Base-by-base conservation (phyloP, 2,329 filamentous ascomycete genomes). In the Cladophialophora exuberans region DNA sequence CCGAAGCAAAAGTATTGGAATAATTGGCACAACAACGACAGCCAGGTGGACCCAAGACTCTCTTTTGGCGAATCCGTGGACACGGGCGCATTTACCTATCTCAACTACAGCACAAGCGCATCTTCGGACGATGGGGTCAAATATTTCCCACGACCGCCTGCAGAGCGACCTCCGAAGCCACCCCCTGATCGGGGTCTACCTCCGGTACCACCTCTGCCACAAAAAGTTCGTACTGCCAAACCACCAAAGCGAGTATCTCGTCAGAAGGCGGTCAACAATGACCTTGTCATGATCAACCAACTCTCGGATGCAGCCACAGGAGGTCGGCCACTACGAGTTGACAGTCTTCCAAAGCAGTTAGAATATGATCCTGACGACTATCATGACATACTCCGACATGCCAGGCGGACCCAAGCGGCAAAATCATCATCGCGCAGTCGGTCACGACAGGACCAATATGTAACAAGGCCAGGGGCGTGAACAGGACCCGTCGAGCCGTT, bases 31-130 rank as follows among this genome's bases (percentile, higher is more conserved):
- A 48, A 56, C 6, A 62, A 62, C 17, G 60, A 57, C 51, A 60
- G 57, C 38, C 46, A 59, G 30, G 57, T 58, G 9, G 57, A 62
- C 23, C 54, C 51, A 4, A 52, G 48, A 15, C 52, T 57, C 7
- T 57, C 58, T 10, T 57, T 54, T 28, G 53, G 47, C 2, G 52
- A 54, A 13, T 56, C 51, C 11, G 42, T 57, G 35, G 60, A 62
- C 38, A 50, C 46, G 0, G 53, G 54, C 13, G 54, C 56, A 17
- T 60, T 62, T 45, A 60, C 60, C 6, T 62, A 57, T 41, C 20
- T 62, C 22, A 57, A 60, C 35, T 57, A 62, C 35, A 62, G 60
- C 53, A 60, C 57, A 26, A 58, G 57, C 35, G 51, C 60, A 3
- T 60, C 56, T 1, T 59, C 58, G 10, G 56, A 60, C 15, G 57